Evolutionary conservation across 345 rosid genomes (phyloP).

Genomic region (Excoecaria cochinchinensis): DNA sequence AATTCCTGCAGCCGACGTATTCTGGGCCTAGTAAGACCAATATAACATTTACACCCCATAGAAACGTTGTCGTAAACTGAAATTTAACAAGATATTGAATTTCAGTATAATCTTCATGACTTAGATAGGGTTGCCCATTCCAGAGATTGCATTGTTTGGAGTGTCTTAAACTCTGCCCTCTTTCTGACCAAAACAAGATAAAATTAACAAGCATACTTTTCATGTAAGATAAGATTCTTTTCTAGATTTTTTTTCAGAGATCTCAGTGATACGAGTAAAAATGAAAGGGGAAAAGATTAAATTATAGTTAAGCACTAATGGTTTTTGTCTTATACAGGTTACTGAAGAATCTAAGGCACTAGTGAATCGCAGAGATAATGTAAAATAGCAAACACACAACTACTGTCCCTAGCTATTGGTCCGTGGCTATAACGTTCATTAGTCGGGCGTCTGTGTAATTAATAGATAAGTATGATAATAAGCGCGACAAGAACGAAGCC

Average conservation of each 20-base stretch:
- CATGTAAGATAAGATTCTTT: not conserved
- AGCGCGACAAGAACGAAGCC: not conserved
- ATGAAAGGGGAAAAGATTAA: not conserved
- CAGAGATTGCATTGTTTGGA: too few relatives aligned
- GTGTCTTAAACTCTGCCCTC: too few relatives aligned
- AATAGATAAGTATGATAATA: not conserved
- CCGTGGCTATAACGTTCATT: not conserved
- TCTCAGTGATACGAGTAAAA: not conserved
- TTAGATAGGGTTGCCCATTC: too few relatives aligned
- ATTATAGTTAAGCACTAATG: not conserved
- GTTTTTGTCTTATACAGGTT: conserved; percentile 39
- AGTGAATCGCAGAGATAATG: conserved; percentile 25
- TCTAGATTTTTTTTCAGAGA: not conserved
- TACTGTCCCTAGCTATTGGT: too few relatives aligned
- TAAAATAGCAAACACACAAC: not conserved
- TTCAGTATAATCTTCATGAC: too few relatives aligned
- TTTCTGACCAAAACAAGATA: too few relatives aligned
- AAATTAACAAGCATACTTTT: not conserved
- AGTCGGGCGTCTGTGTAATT: not conserved
- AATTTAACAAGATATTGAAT: not conserved
- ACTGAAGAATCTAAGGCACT: conserved; percentile 60
- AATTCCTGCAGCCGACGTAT: not conserved
- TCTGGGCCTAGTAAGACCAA: not conserved
- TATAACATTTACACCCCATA: not conserved
- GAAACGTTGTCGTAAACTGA: not conserved